Base-by-base conservation (phyloP, 2,329 filamentous ascomycete genomes). In the Arthrobotrys entomopaga region DNA sequence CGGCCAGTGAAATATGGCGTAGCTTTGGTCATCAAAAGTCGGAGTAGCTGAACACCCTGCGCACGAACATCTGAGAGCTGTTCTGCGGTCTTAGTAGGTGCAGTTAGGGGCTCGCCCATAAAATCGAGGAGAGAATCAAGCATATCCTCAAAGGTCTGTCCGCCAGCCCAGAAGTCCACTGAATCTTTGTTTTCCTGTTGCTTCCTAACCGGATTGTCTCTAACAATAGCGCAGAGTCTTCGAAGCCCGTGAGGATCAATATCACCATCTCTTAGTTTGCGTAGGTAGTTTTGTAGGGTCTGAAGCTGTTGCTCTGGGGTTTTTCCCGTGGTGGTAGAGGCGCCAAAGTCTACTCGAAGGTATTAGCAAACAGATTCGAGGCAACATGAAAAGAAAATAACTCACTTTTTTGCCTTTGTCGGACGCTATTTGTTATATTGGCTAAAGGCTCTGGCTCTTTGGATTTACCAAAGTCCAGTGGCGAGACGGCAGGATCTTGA, bases 11-110 rank as follows among this genome's bases (percentile, higher is more conserved):
- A 78, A 59, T 79, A 78, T 20, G 78, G 77, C 1, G 77, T 60
- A 8, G 77, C 75, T 50, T 86, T 86, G 53, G 85, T 80, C 2
- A 84, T 83, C 2, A 86, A 80, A 77, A 86, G 84, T 63, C 83
- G 83, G 10, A 86, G 82, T 2, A 86, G 84, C 11, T 82, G 80
- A 8, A 79, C 46, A 15, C 76, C 78, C 48, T 79, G 78, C 11
- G 77, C 69, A 46, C 77, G 75, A n/a, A 78, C 75, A 54, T 79
- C 78, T 22, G 76, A 75, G 2, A 76, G 67, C 40, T 73, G 72
- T 29, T 77, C 69, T 4, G 76, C 61, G 22, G 76, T 76, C 24
- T 78, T 77, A 3, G 43, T 26, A 16, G 54, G 46, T 13, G 61
- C 69, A 2, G 52, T 15, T 22, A 57, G 13, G 3, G 65, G 65